A percentile compares a stretch with the other conserved stretches of the same genome.
phyloP scores from a whole-genome alignment of 2,329 filamentous ascomycete species.

The Penicillium sp. region DNA sequence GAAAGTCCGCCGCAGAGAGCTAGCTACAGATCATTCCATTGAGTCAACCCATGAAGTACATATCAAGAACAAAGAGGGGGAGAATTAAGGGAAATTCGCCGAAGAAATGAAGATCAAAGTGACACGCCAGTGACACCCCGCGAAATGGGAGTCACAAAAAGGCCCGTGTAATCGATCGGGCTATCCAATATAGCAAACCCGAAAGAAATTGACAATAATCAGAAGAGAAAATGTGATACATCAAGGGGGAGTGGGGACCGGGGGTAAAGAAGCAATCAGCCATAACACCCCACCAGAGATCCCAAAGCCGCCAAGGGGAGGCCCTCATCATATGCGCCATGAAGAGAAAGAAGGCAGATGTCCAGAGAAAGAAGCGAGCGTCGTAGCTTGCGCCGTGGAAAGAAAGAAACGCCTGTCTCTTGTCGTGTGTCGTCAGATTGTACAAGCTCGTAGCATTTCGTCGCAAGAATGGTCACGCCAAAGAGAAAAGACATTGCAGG shows the following conservation, averaged over 20 bases:
- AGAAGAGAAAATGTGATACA: conserved; percentile 9
- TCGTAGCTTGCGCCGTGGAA: conserved; percentile 1
- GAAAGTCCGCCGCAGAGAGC: conserved; percentile 4
- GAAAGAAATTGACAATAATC: conserved; percentile 7
- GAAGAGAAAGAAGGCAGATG: conserved; percentile 5
- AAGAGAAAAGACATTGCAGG: conserved; percentile 13
- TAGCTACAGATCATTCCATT: conserved; percentile 22
- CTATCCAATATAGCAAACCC: conserved; percentile 12
- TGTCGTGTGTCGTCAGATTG: conserved; percentile 24
- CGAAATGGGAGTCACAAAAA: too few species aligned
- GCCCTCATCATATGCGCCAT: too few species aligned
- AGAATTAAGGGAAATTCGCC: conserved; percentile 15
- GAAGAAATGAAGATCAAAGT: conserved; percentile 3
- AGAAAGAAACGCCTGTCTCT: conserved; percentile 1
- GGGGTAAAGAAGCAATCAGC: background rate
- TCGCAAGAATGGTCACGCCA: conserved; percentile 17
- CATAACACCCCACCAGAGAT: background rate
- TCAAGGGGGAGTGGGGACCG: too few species aligned
- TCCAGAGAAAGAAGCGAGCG: conserved; percentile 6
- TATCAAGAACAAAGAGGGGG: conserved; percentile 13
- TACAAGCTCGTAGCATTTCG: conserved; percentile 25
- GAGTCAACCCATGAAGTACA: conserved; percentile 19
- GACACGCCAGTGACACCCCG: conserved; percentile 2
- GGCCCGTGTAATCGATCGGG: background rate
- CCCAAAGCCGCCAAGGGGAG: too few species aligned